These are phyloP conservation scores for Elsinoe perseae DNA, from an alignment of 2,329 filamentous ascomycete species.

Conservation along the genomic window DNA sequence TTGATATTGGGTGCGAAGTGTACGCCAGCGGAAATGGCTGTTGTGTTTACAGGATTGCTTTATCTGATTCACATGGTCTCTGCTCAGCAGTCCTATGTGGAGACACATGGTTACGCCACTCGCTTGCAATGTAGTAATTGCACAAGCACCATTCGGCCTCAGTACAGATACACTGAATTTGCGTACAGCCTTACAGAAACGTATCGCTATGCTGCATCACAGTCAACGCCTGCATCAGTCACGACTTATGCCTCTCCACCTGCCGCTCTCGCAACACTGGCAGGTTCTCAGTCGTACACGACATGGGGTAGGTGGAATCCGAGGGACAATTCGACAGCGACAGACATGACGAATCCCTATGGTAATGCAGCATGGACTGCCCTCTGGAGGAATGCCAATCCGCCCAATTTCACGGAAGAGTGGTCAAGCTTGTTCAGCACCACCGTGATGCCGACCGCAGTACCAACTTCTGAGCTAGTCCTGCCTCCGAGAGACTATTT, in stretches of 20 bases:
- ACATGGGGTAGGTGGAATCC: slow-evolving; percentile 39
- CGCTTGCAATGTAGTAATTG: slow-evolving; percentile 27
- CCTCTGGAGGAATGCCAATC: slow-evolving; percentile 31
- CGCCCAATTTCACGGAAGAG: slow-evolving; percentile 33
- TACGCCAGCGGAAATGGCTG: too few species aligned
- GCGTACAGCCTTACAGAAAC: slow-evolving; percentile 36
- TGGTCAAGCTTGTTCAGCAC: slow-evolving; percentile 34
- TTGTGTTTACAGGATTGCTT: too few species aligned
- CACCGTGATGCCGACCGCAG: slow-evolving; percentile 48
- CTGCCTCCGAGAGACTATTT: slow-evolving; percentile 49
- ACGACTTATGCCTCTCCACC: slow-evolving; percentile 33
- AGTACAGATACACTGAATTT: slow-evolving; percentile 27
- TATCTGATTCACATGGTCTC: not conserved
- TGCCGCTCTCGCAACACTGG: slow-evolving; percentile 29
- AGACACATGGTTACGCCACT: slow-evolving; percentile 25
- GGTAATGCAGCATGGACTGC: not conserved
- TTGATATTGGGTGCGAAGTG: too few species aligned
- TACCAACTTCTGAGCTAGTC: slow-evolving; percentile 48
- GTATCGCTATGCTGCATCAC: slow-evolving; percentile 32
- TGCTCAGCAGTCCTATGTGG: slow-evolving; percentile 32
- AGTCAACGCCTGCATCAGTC: slow-evolving; percentile 28
- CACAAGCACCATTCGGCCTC: slow-evolving; percentile 25
- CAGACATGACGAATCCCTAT: slow-evolving; percentile 23
- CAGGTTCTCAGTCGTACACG: slow-evolving; percentile 33
- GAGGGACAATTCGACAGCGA: slow-evolving; percentile 28